A percentile compares a stretch with the other conserved stretches of the same genome.
Evolutionary conservation across 371 early-diverging fungal species (phyloP).

Genomic region (Mortierella sp.): DNA sequence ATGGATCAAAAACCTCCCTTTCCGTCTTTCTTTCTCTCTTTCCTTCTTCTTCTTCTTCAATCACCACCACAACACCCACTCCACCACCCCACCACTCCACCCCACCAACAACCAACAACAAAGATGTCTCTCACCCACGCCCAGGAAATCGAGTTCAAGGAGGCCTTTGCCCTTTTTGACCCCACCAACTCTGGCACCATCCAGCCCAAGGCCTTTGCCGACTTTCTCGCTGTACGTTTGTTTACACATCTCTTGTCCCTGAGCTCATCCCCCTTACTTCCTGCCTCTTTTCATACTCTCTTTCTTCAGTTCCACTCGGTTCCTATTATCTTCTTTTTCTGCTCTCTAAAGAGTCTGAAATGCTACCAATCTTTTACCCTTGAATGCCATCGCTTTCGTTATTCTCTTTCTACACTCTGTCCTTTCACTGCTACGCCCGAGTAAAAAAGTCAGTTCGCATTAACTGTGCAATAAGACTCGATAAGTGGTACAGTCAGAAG

Average conservation of each 20-base stretch:
- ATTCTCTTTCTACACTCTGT: not conserved
- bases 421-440: not conserved
- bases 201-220: conserved; percentile 53
- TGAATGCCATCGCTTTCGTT: not conserved
- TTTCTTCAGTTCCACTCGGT: not conserved
- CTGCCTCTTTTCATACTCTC: not conserved
- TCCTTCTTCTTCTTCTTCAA: conserved; percentile 4
- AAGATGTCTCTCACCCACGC: conserved; percentile 37
- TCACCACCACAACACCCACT: not conserved
- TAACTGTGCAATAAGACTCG: too few relatives aligned
- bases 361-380: too few relatives aligned
- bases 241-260: not conserved
- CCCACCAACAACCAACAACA: not conserved
- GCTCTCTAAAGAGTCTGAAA: not conserved
- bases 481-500: too few relatives aligned
- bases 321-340: not conserved
- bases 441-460: too few relatives aligned
- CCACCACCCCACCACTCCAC: not conserved
- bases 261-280: not conserved
- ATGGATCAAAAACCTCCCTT: not conserved
- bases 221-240: conserved; percentile 48
- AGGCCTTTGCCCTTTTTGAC: conserved; percentile 58
- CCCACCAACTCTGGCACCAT: conserved; percentile 55
- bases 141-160: conserved; percentile 58
- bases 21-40: not conserved